phyloP scores from a whole-genome alignment of 306 rosid species.

The Hylodesmum podocarpum region DNA sequence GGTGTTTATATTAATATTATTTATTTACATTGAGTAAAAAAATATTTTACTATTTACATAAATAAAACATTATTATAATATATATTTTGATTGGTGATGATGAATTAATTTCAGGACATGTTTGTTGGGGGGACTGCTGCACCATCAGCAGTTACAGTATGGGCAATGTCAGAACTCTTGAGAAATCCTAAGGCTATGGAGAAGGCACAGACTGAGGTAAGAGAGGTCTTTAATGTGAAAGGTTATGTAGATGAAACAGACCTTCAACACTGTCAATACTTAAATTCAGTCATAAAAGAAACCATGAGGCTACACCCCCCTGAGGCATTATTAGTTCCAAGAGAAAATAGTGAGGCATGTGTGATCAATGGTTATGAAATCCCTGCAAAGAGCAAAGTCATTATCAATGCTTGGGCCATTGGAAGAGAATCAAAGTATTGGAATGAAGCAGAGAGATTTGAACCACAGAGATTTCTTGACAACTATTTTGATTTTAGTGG shows the following conservation, averaged over 20 bases:
- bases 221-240: background rate
- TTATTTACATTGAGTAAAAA: no score
- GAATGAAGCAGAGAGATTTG: background rate
- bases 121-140: background rate
- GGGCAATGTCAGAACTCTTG: background rate
- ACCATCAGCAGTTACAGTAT: background rate
- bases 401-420: constrained; percentile 1
- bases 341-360: background rate
- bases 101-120: constrained; percentile 2
- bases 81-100: background rate
- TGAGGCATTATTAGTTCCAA: background rate
- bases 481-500: background rate
- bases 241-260: background rate
- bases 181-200: background rate
- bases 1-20: no score
- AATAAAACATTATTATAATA: no score
- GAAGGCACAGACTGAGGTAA: background rate
- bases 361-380: background rate
- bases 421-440: background rate
- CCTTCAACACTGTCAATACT: background rate
- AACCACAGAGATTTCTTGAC: background rate
- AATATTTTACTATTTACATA: no score
- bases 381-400: background rate
- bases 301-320: background rate
- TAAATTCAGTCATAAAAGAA: background rate